Base-by-base conservation (phyloP, 192 early-diverging fungal species). In the Coemansia brasiliensis region DNA sequence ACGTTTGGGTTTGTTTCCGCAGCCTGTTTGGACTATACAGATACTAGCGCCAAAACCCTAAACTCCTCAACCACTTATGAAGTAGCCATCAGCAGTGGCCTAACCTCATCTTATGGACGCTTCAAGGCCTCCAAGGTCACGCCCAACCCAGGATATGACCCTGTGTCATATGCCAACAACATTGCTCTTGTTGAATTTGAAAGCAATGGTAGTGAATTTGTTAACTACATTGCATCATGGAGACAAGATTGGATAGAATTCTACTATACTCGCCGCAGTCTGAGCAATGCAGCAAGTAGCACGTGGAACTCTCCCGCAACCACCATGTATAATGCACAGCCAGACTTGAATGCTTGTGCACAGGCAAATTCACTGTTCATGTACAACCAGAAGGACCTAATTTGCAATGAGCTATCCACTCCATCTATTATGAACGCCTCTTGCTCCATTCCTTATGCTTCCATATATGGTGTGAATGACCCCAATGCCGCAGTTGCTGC, bases 201-300 rank as follows among this genome's bases (percentile, higher is more conserved):
- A 5, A 55, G 38, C 41, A 55, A 20, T 32, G 62, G 74, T 40
- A 27, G 55, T 11, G 52, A 43, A 0, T 70, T 69, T 69, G 63
- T 66, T 41, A 77, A 77, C 57, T 70, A 66, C 27, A 67, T 77
- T 57, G 74, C 74, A 0, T 69, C 68, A 1, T 70, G 68, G 67
- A 46, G 74, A 17, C 57, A 63, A 1, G 74, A 77, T 4, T 77
- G 74, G 74, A 46, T 32, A 15, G 54, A 43, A n/a, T 27, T 59
- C 24, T 77, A 77, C 42, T 70, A 27, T 59, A 60, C 63, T 18
- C 63, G 74, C 7, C 54, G 74, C 20, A 57, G 67, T 12, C 29
- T 77, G 5, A 55, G 26, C 43, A 29, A 37, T 1, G 55, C 29
- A 2, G 35, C 27, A 13, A 48, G 39, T 10, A 17, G 27, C 2